Evolutionary conservation across 345 rosid species (phyloP), one percentile per base, ranked within the genome.

Genomic region (Euclidium syriacum): DNA sequence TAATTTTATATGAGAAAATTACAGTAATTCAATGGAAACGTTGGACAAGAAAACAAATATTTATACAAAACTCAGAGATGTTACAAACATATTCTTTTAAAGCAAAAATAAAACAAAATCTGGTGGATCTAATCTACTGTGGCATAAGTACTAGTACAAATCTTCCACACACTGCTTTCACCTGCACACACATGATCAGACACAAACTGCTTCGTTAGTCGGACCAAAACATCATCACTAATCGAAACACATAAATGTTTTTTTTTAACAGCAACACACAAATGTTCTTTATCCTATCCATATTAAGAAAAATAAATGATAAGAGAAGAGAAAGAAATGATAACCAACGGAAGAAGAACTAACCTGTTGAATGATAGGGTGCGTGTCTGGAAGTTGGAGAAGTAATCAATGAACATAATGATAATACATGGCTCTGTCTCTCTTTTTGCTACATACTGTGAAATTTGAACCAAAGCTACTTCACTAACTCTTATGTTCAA

Each of bases 401-500:
- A 41, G 58, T 7, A 58, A 58, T n/a, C 25, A 2, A 49, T 30
- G 65, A 56, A 44, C 30, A 55, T 44, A 47, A 57, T 30, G 59
- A 29, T 49, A 49, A 33, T 27, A 33, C 25, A 26, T 34, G 51
- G 64, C 49, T 43, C 24, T 40, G 58, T 57, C 50, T 49, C 65
- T 39, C 59, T 40, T 42, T n/a, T 36, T 42, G 73, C 60, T 68
- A 32, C 52, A 33, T 20, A 26, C 61, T 58, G n/a, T n/a, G 22
- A 20, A 55, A 12, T n/a, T 3, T 35, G 58, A 49, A 58, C 48
- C 65, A 42, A 60, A 68, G 48, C 67, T 68, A 68, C 15, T 38
- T 52, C 61, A 60, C 62, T 52, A 38, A 52, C 38, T 52, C 48
- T 23, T 69, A 69, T 69, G 73, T 52, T 52, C 73, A 61, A 25